phyloP scores from a whole-genome alignment of 108 stramenopile genomes.

The Conticribra guillardii region DNA sequence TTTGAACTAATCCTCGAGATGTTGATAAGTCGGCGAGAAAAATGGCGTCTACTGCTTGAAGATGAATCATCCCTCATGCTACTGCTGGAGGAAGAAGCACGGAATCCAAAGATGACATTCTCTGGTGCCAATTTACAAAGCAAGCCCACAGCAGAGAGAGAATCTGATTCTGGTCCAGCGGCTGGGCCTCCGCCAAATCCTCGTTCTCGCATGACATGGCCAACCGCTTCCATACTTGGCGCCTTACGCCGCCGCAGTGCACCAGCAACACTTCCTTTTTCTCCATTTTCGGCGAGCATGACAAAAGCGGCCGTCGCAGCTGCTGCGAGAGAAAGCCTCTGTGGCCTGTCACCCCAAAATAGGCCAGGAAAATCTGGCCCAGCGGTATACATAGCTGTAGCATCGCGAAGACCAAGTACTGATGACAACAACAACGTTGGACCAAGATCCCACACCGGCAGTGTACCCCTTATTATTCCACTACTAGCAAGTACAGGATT shows the following conservation, averaged over 20 bases:
- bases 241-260: constrained; percentile 78
- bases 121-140: constrained; percentile 75
- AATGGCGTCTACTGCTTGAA: constrained; percentile 45
- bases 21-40: constrained; percentile 65
- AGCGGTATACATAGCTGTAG: constrained; percentile 79
- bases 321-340: constrained; percentile 82
- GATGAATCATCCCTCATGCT: constrained; percentile 35
- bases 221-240: constrained; percentile 80
- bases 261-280: constrained; percentile 83
- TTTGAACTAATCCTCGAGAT: constrained; percentile 69
- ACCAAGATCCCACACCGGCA: constrained; percentile 85
- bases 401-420: constrained; percentile 72
- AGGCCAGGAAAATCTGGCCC: constrained; percentile 85
- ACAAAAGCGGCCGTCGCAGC: constrained; percentile 81
- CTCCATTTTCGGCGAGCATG: constrained; percentile 79
- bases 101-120: constrained; percentile 75
- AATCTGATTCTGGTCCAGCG: constrained; percentile 69
- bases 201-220: constrained; percentile 71
- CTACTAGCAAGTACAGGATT: constrained; percentile 78
- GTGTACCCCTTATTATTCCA: constrained; percentile 70
- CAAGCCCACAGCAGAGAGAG: constrained; percentile 76
- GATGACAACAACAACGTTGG: constrained; percentile 72
- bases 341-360: constrained; percentile 91
- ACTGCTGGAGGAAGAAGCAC: constrained; percentile 55
- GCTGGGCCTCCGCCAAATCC: constrained; percentile 44